Base-by-base conservation (phyloP, 768 basidiomycete genomes). In the Boletales sp. region DNA sequence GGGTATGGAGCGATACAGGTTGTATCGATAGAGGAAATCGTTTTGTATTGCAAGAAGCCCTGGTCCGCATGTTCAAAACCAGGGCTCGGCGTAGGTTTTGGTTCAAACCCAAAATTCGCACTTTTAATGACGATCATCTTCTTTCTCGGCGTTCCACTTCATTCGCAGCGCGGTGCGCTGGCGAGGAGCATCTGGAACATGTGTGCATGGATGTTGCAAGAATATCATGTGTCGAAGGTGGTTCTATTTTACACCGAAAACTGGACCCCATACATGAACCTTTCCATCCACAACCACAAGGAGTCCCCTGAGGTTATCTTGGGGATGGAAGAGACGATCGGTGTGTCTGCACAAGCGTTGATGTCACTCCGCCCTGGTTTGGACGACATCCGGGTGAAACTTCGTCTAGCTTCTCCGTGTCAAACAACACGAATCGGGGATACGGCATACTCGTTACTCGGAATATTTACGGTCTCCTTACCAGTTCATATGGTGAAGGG, bases 191-290 rank as follows among this genome's bases (percentile, higher is more conserved):
- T 27, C 5, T 27, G 24, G 24, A 27, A 47, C 42, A 54, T 42
- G 11, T 37, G 53, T 0, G 45, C n/a, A 1, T 54, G 53, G 53
- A 54, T 45, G 1, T 37, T 46, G 0, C 53, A 52, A 19, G 50
- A 54, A 10, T 54, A 52, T 7, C 11, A 44, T 6, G 54, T 51
- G 2, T 32, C 54, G 14, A 44, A 29, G 4, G 43, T 27, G 15
- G 35, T 55, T 17, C 45, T 8, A 5, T 38, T 45, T 13, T 45
- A 30, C 11, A 38, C 36, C 3, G 27, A 29, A 9, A 37, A 42
- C 21, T 43, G 42, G 48, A 40, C 30, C 2, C 37, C 31, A 4
- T 50, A 50, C 34, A 29, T 37, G 15, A 21, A 11, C 18, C 27
- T 38, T 5, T 13, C 2, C 14, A 15, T 19, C 7, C 14, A 11